Evolutionary conservation across 2,329 filamentous ascomycete species (phyloP), one percentile per base, ranked within the genome.

Genomic region (Tetracladium maxilliforme): DNA sequence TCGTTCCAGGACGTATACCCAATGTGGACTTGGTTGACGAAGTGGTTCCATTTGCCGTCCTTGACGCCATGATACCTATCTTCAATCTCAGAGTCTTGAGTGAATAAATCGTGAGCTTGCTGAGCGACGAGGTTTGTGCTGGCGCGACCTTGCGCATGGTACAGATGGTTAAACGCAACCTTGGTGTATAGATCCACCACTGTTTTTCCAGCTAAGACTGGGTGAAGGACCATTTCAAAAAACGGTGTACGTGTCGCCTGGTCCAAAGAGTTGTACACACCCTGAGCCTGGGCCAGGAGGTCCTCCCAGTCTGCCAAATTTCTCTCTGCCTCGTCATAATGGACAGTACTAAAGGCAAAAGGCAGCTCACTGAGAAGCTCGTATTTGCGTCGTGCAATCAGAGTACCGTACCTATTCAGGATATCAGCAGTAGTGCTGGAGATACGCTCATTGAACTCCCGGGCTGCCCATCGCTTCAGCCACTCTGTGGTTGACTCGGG

Each of bases 341-440:
- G 68, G 40, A 72, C 52, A 3, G 72, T 45, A 23, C 61, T 71
- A 46, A 68, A 77, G 4, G 60, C 68, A 10, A 51, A 52, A 1
- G 64, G 54, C 34, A 70, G 65, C n/a, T n/a, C n/a, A n/a, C 71
- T 64, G 4, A 75, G 48, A 9, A 70, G 56, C 46, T 78, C 71
- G 34, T 62, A 75, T 45, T 74, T 75, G 30, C 70, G 57, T 23
- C 66, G 51, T 12, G 56, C 63, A 6, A 65, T 57, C n/a, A 64
- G 58, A 41, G 58, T 56, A 25, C 63, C 63, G 39, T 72, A 75
- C 22, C 53, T 56, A 26, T 61, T 54, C 30, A 74, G 48, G 14
- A 74, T 48, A 2, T 54, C 49, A 1, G 61, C 58, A 16, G 68
- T 64, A 3, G 55, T 42, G 8, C 52, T 41, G 1, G 62, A 58